Evolutionary conservation across 208 protist genomes (phyloP).

Genomic region (Novymonas esmeraldas): DNA sequence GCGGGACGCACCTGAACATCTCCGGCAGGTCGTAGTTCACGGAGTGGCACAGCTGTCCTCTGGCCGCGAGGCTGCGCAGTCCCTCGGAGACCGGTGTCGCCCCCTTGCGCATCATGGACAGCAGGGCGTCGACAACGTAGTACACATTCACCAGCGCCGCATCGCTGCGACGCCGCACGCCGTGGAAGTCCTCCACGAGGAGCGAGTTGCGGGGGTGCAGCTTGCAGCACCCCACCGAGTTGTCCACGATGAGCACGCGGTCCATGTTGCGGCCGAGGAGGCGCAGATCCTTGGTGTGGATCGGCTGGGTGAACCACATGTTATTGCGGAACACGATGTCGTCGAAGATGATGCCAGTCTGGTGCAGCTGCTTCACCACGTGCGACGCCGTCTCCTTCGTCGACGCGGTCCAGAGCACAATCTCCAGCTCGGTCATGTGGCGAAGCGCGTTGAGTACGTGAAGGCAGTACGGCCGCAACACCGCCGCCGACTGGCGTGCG

Average conservation of each 20-base stretch:
- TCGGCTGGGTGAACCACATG: constrained; percentile 91
- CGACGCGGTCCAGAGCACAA: constrained; percentile 93
- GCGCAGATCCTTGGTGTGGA: constrained; percentile 92
- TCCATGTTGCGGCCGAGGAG: constrained; percentile 92
- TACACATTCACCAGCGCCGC: constrained; percentile 89
- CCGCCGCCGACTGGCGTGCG: constrained; percentile 46
- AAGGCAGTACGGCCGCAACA: constrained; percentile 86
- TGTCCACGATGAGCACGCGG: constrained; percentile 91
- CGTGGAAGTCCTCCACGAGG: constrained; percentile 90
- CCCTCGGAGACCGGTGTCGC: constrained; percentile 52
- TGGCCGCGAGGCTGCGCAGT: constrained; percentile 47
- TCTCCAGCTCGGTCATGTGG: constrained; percentile 85
- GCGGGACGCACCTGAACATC: constrained; percentile 67
- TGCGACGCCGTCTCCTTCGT: constrained; percentile 87
- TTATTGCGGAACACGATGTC: constrained; percentile 87
- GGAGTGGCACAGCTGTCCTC: constrained; percentile 70
- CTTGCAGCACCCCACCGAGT: constrained; percentile 92
- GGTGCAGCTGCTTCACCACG: constrained; percentile 84
- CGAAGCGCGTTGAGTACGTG: constrained; percentile 87
- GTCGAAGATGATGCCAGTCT: constrained; percentile 81
- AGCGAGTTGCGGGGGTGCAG: constrained; percentile 85
- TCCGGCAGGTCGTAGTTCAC: constrained; percentile 61
- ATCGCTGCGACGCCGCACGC: constrained; percentile 54
- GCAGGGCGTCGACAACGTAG: constrained; percentile 82
- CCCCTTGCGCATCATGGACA: constrained; percentile 42